These are phyloP conservation scores for Clitopilus hobsonii DNA, from an alignment of 768 basidiomycete genomes.

Conservation along the genomic window DNA sequence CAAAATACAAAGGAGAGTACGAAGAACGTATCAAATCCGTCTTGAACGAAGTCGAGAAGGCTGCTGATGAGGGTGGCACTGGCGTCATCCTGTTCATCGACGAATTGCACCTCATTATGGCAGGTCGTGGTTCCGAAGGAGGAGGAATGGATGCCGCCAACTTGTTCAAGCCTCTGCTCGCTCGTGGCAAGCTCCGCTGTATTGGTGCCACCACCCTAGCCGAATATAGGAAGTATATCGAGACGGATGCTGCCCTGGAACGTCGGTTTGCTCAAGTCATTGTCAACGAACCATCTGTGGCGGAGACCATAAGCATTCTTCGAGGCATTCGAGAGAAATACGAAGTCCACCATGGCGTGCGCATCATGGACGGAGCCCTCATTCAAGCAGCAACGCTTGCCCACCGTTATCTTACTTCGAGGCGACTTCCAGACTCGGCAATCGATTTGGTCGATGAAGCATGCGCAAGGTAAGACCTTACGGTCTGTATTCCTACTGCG, in stretches of 20 bases:
- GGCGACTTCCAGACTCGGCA: conserved; percentile 78
- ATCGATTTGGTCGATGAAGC: conserved; percentile 94
- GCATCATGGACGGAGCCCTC: conserved; percentile 83
- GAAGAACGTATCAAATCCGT: conserved; percentile 95
- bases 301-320: conserved; percentile 89
- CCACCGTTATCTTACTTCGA: conserved; percentile 84
- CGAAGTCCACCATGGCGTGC: conserved; percentile 87
- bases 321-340: conserved; percentile 94
- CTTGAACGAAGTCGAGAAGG: conserved; percentile 90
- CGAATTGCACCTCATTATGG: conserved; percentile 92
- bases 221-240: conserved; percentile 91
- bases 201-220: conserved; percentile 92
- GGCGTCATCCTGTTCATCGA: conserved; percentile 93
- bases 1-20: conserved; percentile 92
- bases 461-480: conserved; percentile 63
- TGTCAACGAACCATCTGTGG: conserved; percentile 85
- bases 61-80: conserved; percentile 65
- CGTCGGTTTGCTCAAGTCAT: conserved; percentile 91
- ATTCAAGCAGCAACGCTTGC: conserved; percentile 89
- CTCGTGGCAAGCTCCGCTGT: conserved; percentile 70
- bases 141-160: conserved; percentile 94
- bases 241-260: conserved; percentile 88
- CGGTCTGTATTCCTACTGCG: neutral
- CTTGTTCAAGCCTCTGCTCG: conserved; percentile 87
- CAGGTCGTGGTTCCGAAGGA: conserved; percentile 75